Conservation (phyloP, 768 basidiomycete species). For the Suillus occidentalis region DNA sequence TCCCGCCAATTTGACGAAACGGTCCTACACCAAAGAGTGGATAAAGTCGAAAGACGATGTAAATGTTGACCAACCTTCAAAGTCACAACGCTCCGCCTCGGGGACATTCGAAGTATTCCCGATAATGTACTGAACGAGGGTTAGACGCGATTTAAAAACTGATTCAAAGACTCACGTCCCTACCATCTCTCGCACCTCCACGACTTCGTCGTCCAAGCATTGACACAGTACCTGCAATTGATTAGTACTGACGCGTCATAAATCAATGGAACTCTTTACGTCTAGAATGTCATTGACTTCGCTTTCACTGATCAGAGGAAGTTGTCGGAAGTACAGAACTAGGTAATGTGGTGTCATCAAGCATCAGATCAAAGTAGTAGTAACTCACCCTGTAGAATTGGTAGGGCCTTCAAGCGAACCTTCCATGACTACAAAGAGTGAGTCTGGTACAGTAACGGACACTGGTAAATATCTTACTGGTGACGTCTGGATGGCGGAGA, state of each 20-base stretch:
- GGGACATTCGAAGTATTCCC: slow-evolving; percentile 80
- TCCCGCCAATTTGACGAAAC: slow-evolving; percentile 75
- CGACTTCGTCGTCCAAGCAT: slow-evolving; percentile 83
- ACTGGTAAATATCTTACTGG: slow-evolving; percentile 47
- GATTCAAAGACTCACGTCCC: slow-evolving; percentile 56
- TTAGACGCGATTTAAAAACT: slow-evolving; percentile 24
- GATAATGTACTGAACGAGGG: slow-evolving; percentile 60
- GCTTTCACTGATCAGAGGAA: slow-evolving; percentile 74
- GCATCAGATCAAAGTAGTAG: background rate
- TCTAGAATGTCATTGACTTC: slow-evolving; percentile 81
- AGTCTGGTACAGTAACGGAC: slow-evolving; percentile 7
- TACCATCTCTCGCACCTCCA: slow-evolving; percentile 90
- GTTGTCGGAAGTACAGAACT: slow-evolving; percentile 89
- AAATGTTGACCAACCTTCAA: slow-evolving; percentile 55
- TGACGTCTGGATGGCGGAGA: slow-evolving; percentile 73
- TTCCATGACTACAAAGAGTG: slow-evolving; percentile 68
- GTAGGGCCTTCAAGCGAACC: slow-evolving; percentile 82
- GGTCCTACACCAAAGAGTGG: slow-evolving; percentile 46
- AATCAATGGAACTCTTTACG: slow-evolving; percentile 37
- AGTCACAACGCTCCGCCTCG: slow-evolving; percentile 71
- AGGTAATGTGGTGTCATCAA: background rate
- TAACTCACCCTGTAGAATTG: slow-evolving; percentile 69
- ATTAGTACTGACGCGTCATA: background rate
- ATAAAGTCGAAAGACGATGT: background rate
- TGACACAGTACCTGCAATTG: slow-evolving; percentile 65